phyloP scores from a whole-genome alignment of 2,329 filamentous ascomycete genomes.

The Calonectria multiphialidica region DNA sequence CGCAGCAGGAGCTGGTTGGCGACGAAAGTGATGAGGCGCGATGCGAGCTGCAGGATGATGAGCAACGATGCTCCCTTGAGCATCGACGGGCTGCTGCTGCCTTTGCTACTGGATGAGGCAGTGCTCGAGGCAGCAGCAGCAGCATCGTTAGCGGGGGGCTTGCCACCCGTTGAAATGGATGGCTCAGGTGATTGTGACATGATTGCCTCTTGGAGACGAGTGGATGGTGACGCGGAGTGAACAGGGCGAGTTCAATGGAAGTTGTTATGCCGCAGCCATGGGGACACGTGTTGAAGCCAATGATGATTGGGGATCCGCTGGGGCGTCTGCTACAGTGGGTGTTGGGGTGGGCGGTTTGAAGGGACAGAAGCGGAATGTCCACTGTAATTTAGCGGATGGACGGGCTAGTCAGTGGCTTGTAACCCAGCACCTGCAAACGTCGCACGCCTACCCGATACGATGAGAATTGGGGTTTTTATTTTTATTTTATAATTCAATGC shows the following conservation, averaged over 20 bases:
- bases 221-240: neutral
- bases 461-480: neutral
- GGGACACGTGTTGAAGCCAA: conserved; percentile 7
- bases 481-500: neutral
- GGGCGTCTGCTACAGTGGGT: neutral
- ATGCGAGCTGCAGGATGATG: conserved; percentile 87
- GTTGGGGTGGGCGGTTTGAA: neutral
- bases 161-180: neutral
- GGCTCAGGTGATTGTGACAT: neutral
- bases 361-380: neutral
- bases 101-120: neutral
- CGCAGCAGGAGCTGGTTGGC: conserved; percentile 93
- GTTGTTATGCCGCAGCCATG: neutral
- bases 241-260: neutral
- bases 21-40: conserved; percentile 89
- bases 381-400: neutral
- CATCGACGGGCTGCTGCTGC: conserved; percentile 44
- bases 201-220: neutral
- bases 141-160: neutral
- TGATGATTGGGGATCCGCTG: neutral
- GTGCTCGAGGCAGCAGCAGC: neutral
- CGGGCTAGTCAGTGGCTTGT: neutral
- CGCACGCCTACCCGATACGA: neutral
- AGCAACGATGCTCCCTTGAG: conserved; percentile 85
- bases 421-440: neutral